A percentile compares a stretch with the other conserved stretches of the same genome.
phyloP scores from a whole-genome alignment of 192 early-diverging fungal genomes.

The Neocallimastix lanati region DNA sequence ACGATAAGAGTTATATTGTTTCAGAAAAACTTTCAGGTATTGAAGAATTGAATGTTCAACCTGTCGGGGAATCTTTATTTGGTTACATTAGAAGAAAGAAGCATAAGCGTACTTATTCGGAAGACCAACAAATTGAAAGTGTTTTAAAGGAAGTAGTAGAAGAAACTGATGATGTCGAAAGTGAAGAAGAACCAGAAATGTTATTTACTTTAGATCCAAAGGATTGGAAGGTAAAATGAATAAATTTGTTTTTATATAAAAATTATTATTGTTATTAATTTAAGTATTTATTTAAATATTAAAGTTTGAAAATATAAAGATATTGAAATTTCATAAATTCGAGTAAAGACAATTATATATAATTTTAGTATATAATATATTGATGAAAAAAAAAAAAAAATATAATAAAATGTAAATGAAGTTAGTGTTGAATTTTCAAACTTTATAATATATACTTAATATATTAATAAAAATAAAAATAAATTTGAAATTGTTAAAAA shows the following conservation, averaged over 20 bases:
- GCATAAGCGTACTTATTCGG: slow-evolving; percentile 38
- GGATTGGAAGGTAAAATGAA: slow-evolving; percentile 88
- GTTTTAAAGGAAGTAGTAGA: slow-evolving; percentile 8
- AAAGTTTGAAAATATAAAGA: too few relatives aligned
- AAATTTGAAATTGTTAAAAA: too few relatives aligned
- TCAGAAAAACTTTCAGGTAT: not conserved
- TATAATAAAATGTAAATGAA: too few relatives aligned
- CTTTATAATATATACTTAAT: too few relatives aligned
- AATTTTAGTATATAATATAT: too few relatives aligned
- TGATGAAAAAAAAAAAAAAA: too few relatives aligned
- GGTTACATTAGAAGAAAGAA: slow-evolving; percentile 38
- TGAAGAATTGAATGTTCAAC: slow-evolving; percentile 7
- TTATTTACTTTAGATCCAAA: slow-evolving; percentile 57
- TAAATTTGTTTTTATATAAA: not conserved
- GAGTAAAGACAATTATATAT: too few relatives aligned
- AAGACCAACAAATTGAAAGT: slow-evolving; percentile 23
- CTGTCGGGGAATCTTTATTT: slow-evolving; percentile 33
- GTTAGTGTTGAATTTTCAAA: too few relatives aligned
- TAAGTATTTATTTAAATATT: not conserved
- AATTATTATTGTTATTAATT: too few relatives aligned
- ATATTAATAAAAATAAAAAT: too few relatives aligned
- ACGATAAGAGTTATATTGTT: not conserved
- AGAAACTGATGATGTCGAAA: slow-evolving; percentile 42
- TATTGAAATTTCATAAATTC: too few relatives aligned
- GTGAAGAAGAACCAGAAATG: slow-evolving; percentile 59